Percentiles rank a stretch among this genome's conserved stretches.
phyloP scores from a whole-genome alignment of 352 stramenopile genomes.

The Globisporangium megalacanthum region DNA sequence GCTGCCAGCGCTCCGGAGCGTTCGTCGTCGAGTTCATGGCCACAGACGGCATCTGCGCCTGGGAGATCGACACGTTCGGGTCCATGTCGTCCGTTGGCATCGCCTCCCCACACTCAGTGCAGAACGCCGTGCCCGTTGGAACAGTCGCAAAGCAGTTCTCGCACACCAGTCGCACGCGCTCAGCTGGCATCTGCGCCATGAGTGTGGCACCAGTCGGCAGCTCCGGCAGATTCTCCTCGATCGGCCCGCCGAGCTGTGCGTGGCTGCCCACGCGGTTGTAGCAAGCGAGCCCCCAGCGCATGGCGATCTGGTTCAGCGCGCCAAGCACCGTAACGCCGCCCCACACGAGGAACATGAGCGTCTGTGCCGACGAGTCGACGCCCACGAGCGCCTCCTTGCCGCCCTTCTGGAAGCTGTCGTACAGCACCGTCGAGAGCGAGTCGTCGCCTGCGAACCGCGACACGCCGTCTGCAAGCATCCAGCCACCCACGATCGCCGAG shows the following conservation, averaged over 20 bases:
- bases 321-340: constrained; percentile 52
- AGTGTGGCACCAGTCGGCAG: constrained; percentile 67
- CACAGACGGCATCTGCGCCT: constrained; percentile 82
- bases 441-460: constrained; percentile 58
- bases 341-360: constrained; percentile 83
- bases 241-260: constrained; percentile 43
- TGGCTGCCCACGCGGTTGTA: constrained; percentile 85
- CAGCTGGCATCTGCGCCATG: constrained; percentile 35
- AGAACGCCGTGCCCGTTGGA: constrained; percentile 77
- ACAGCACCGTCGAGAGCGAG: constrained; percentile 61
- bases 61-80: constrained; percentile 82
- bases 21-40: constrained; percentile 75
- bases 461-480: constrained; percentile 69
- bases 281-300: constrained; percentile 86
- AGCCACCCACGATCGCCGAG: constrained; percentile 60
- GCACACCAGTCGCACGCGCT: constrained; percentile 80
- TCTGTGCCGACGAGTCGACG: constrained; percentile 48
- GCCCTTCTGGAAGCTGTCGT: constrained; percentile 58
- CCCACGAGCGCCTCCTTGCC: constrained; percentile 38
- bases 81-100: constrained; percentile 73
- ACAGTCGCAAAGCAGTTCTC: constrained; percentile 89
- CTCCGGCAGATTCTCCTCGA: constrained; percentile 72
- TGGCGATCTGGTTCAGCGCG: constrained; percentile 70
- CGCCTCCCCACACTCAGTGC: constrained; percentile 83
- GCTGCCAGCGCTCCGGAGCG: constrained; percentile 79